Evolutionary conservation across 805 yeast genomes (phyloP), one percentile per base, ranked within the genome.

Genomic region (Cyberlindnera suaveolens): DNA sequence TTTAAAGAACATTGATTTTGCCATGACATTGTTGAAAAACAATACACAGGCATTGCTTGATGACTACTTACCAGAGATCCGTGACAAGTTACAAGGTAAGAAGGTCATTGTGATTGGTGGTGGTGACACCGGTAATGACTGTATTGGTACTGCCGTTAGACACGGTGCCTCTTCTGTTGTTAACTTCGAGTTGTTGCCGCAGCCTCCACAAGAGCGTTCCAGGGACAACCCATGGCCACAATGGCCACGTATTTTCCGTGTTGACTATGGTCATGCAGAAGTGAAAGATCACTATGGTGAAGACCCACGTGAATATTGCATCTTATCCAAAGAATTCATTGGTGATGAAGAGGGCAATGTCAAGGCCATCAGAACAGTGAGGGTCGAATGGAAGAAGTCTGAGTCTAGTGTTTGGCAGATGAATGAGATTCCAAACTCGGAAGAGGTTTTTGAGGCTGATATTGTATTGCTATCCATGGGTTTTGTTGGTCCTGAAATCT

Each of bases 191-290:
- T 75, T 91, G 63, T 73, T 91, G 56, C 99, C 99, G 46, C 80
- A 83, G 56, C 99, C 99, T 50, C 86, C 97, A 31, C 74, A 74
- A 27, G 75, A 78, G 46, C 79, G 97, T 65, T 84, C 90, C 37
- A 85, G 80, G 68, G 97, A 93, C 68, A 91, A 91, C 68, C 98
- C 99, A 66, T 91, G 99, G 99, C 99, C 99, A 36, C 99, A 91
- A 71, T 91, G 98, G 98, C 98, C 99, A 54, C 77, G 96, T 63
- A 79, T 93, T 58, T 91, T 93, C 84, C 80, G 98, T 61, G 95
- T 91, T 47, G 99, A 91, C 70, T 91, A 91, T 62, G 99, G 99
- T 54, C 99, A 91, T 68, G 76, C 90, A 51, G 99, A 91, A 67
- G 98, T 93, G 46, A 77, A 85, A 46, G 85, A 86, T 39, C 96